Evolutionary conservation across 495 filamentous ascomycete species (phyloP).

Genomic region (Aspergillus homomorphus): DNA sequence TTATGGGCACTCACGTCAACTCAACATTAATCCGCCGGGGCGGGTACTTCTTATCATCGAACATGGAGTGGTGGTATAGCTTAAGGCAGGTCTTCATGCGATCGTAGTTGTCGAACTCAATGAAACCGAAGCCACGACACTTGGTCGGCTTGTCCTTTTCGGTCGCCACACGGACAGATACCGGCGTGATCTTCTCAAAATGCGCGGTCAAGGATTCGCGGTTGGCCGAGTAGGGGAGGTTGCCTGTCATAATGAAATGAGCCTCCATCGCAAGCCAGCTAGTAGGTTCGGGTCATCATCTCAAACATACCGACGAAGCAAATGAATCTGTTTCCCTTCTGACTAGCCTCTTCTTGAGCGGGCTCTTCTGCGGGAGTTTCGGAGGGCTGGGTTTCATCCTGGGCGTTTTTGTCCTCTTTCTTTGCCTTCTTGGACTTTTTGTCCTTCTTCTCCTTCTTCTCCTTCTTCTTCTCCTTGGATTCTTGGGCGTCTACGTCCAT

Average conservation of each 20-base stretch:
- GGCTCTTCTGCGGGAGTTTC: conserved; percentile 21
- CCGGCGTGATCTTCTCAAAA: conserved; percentile 72
- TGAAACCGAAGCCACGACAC: conserved; percentile 84
- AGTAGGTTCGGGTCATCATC: not conserved
- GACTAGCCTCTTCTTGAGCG: conserved; percentile 20
- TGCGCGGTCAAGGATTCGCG: conserved; percentile 62
- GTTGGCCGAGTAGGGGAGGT: conserved; percentile 85
- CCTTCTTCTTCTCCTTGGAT: conserved; percentile 17
- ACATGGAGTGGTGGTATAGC: conserved; percentile 80
- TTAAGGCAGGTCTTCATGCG: conserved; percentile 92
- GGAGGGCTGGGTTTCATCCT: conserved; percentile 15
- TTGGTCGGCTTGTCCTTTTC: conserved; percentile 64
- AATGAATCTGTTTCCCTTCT: conserved; percentile 68
- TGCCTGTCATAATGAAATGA: conserved; percentile 46
- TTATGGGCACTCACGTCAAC: conserved; percentile 61
- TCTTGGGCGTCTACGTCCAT: conserved; percentile 13
- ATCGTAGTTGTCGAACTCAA: conserved; percentile 88
- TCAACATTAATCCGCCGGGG: conserved; percentile 84
- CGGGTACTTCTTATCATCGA: conserved; percentile 64
- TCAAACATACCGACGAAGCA: conserved; percentile 69
- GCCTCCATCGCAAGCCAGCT: not conserved
- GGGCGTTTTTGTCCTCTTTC: conserved; percentile 8
- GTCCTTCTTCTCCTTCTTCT: conserved; percentile 23
- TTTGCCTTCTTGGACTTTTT: conserved; percentile 21
- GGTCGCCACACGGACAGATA: conserved; percentile 70